Evolutionary conservation across 768 basidiomycete genomes (phyloP).

Genomic region (Panaeolus papilionaceus): DNA sequence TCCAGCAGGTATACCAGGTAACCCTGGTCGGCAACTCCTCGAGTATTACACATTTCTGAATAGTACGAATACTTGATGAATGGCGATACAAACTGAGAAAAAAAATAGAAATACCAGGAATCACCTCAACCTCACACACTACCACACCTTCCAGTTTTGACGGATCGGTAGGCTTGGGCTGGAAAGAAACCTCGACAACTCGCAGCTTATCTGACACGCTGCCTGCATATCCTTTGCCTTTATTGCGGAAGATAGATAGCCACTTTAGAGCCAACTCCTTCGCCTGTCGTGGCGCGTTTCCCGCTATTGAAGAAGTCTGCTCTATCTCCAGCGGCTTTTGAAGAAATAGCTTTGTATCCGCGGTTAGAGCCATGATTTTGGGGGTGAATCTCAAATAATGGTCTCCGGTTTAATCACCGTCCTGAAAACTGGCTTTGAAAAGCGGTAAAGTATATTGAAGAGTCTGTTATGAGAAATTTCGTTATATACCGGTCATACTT

Average conservation of each 20-base stretch:
- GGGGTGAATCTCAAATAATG: not conserved
- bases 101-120: conserved; percentile 42
- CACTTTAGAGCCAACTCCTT: conserved; percentile 46
- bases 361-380: conserved; percentile 16
- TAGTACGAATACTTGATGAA: not conserved
- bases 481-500: conserved; percentile 4
- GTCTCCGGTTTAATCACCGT: not conserved
- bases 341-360: conserved; percentile 24
- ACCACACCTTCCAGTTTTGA: conserved; percentile 42
- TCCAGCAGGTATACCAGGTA: conserved; percentile 53
- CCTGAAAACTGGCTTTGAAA: not conserved
- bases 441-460: not conserved
- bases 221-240: conserved; percentile 38
- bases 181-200: conserved; percentile 48
- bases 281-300: conserved; percentile 42
- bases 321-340: conserved; percentile 30
- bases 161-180: conserved; percentile 41
- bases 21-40: conserved; percentile 46
- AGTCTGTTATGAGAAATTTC: not conserved
- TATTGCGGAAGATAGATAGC: conserved; percentile 39
- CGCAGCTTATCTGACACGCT: conserved; percentile 34
- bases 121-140: conserved; percentile 49
- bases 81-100: not conserved
- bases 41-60: conserved; percentile 50
- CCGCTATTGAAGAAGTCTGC: conserved; percentile 33